Evolutionary conservation across 768 basidiomycete species (phyloP).

Genomic region (Amanita molliuscula): DNA sequence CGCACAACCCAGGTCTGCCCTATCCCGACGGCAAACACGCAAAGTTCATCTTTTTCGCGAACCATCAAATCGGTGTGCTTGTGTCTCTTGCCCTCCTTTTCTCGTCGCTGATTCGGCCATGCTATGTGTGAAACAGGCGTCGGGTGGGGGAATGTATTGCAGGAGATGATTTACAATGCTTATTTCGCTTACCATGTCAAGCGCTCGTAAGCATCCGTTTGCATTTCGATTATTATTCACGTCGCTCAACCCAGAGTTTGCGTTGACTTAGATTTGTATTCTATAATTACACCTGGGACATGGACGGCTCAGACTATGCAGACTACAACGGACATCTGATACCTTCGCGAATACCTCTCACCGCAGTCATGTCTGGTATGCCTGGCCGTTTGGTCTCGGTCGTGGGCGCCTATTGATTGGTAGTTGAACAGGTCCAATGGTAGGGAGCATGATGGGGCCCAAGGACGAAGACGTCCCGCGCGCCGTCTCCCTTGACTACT

Average conservation of each 20-base stretch:
- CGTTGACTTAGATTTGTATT: conserved; percentile 3
- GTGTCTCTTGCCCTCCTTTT: background rate
- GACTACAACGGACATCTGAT: conserved; percentile 1
- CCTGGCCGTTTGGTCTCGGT: background rate
- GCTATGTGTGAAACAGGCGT: background rate
- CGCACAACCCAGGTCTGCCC: conserved; percentile 36
- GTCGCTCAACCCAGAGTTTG: background rate
- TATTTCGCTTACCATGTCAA: conserved; percentile 6
- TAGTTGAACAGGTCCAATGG: conserved; percentile 1
- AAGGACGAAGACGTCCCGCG: conserved; percentile 2
- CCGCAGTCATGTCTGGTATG: conserved; percentile 1
- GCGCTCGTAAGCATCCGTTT: conserved; percentile 1
- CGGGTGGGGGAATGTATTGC: conserved; percentile 6
- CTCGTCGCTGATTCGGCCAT: background rate
- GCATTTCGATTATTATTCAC: background rate
- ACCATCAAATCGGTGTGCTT: conserved; percentile 1
- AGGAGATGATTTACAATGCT: conserved; percentile 7
- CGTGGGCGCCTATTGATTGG: background rate
- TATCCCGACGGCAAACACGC: conserved; percentile 32
- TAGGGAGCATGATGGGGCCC: conserved; percentile 2
- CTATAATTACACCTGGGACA: conserved; percentile 6
- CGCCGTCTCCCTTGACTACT: conserved; percentile 7
- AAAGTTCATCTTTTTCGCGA: conserved; percentile 6
- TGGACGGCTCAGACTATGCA: background rate
- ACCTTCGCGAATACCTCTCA: conserved; percentile 3